Conservation (phyloP, 768 basidiomycete genomes). For the Clitopilus passeckerianus region DNA sequence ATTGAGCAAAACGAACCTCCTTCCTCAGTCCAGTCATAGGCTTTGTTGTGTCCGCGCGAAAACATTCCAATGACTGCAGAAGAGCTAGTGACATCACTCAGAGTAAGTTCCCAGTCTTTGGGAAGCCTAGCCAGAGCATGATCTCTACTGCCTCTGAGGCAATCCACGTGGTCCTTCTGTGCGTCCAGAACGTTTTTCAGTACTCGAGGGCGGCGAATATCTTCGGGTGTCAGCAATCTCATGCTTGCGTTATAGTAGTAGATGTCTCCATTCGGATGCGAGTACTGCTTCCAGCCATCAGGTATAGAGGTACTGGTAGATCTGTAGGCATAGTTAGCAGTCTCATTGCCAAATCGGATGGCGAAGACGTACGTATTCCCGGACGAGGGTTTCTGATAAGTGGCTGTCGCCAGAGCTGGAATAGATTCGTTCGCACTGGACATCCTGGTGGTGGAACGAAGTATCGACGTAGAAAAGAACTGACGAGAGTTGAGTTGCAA, state of each 20-base stretch:
- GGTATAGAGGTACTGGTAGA: conserved; percentile 7
- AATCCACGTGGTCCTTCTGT: conserved; percentile 29
- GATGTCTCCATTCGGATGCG: conserved; percentile 40
- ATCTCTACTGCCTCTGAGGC: conserved; percentile 19
- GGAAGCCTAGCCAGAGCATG: conserved; percentile 23
- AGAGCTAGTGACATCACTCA: conserved; percentile 29
- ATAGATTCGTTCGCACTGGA: conserved; percentile 7
- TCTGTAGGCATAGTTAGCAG: background rate
- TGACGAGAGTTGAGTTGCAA: background rate
- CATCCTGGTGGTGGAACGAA: conserved; percentile 6
- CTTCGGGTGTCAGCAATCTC: conserved; percentile 33
- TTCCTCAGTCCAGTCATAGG: conserved; percentile 32
- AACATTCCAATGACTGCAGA: conserved; percentile 32
- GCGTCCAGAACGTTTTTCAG: conserved; percentile 28
- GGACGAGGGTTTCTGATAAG: conserved; percentile 10
- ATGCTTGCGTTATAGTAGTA: conserved; percentile 34
- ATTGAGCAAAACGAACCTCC: conserved; percentile 17
- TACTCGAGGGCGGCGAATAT: conserved; percentile 28
- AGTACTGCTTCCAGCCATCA: conserved; percentile 26
- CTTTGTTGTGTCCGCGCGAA: conserved; percentile 23
- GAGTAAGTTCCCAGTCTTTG: conserved; percentile 33
- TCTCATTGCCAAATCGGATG: background rate
- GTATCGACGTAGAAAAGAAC: conserved; percentile 4
- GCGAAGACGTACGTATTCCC: background rate
- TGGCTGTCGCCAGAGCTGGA: conserved; percentile 13